These are phyloP conservation scores for Pyrenopolyporus hunteri DNA, from an alignment of 495 filamentous ascomycete species.

Conservation along the genomic window DNA sequence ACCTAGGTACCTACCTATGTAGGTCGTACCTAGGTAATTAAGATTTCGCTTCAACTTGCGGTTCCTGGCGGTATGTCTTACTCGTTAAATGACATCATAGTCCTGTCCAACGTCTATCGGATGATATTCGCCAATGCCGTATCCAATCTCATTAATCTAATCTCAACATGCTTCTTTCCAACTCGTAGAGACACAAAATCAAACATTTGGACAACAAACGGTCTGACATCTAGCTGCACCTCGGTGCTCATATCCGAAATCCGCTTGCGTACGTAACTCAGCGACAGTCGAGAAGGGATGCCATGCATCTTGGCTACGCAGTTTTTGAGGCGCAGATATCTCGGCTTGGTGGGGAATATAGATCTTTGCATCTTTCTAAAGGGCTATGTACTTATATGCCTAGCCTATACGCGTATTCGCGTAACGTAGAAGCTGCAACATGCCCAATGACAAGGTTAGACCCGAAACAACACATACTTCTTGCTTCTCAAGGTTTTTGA, in stretches of 20 bases:
- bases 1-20: too few species aligned
- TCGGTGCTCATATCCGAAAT: background rate
- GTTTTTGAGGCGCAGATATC: conserved; percentile 7
- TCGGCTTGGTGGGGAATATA: background rate
- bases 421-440: too few species aligned
- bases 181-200: too few species aligned
- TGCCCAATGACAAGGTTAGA: too few species aligned
- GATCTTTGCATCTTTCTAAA: background rate
- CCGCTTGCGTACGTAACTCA: conserved; percentile 5
- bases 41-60: background rate
- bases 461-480: too few species aligned
- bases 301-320: background rate
- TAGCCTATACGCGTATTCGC: too few species aligned
- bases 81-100: background rate
- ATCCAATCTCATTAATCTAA: too few species aligned
- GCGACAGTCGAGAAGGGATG: background rate
- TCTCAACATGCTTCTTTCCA: too few species aligned
- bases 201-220: background rate
- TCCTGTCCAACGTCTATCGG: background rate
- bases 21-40: too few species aligned
- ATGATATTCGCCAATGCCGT: too few species aligned
- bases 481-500: too few species aligned
- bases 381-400: too few species aligned
- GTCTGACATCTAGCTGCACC: background rate
- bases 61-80: background rate